phyloP scores from a whole-genome alignment of 73 alveolate genomes.

The Tetrahymena borealis region DNA sequence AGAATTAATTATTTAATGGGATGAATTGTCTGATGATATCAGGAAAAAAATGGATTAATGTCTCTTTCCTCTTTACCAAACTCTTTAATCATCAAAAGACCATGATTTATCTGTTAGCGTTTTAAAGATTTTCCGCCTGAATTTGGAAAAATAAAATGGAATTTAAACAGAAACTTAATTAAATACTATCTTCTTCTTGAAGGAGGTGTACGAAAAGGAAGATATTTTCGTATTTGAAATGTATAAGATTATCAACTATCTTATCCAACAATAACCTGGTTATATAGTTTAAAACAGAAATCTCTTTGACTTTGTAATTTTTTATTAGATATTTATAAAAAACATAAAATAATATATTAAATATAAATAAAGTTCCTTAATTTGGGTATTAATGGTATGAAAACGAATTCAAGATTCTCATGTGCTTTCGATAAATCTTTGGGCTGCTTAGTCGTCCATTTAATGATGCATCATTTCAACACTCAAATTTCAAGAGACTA shows the following conservation, averaged over 20 bases:
- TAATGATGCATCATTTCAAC: neutral
- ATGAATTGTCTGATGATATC: neutral
- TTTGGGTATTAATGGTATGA: neutral
- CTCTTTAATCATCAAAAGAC: neutral
- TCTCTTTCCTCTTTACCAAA: neutral
- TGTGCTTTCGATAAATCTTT: neutral
- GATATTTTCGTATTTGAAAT: neutral
- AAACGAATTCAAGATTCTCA: neutral
- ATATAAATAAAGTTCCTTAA: neutral
- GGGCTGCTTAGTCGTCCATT: neutral
- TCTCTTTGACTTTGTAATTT: neutral
- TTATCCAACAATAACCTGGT: neutral
- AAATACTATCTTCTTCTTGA: neutral
- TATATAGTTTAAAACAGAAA: neutral
- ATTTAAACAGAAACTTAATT: neutral
- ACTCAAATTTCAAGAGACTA: neutral
- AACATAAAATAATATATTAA: neutral
- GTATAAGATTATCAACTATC: neutral
- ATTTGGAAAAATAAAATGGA: neutral
- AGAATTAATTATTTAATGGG: neutral
- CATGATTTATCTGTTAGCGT: neutral
- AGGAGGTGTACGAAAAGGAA: neutral
- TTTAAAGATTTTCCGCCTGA: neutral
- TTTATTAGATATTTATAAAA: neutral
- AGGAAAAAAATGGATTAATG: neutral